These are phyloP conservation scores for Suhomyces maxii DNA, from an alignment of 1,139 yeast species.

Conservation along the genomic window DNA sequence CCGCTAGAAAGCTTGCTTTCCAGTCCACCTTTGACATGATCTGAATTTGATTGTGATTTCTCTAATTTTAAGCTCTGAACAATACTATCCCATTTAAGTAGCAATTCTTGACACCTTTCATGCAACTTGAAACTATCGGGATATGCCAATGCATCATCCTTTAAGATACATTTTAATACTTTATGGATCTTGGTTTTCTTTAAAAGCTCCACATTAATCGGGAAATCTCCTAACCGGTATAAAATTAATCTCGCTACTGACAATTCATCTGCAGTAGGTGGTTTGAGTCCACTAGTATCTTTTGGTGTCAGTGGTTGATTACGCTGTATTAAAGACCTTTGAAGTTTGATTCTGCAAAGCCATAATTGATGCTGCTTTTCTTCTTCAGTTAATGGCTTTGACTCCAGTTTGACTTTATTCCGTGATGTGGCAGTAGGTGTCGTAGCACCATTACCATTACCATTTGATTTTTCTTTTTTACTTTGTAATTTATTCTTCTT, in stretches of 20 bases:
- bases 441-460: constrained; percentile 7
- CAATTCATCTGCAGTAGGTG: constrained; percentile 55
- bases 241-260: constrained; percentile 53
- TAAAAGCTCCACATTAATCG: constrained; percentile 55
- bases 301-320: constrained; percentile 42
- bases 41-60: constrained; percentile 19
- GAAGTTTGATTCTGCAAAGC: constrained; percentile 49
- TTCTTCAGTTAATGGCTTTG: constrained; percentile 27
- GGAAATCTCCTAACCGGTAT: constrained; percentile 49
- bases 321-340: constrained; percentile 46
- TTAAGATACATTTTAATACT: constrained; percentile 50
- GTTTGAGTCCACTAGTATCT: constrained; percentile 33
- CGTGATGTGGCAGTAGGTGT: constrained; percentile 6
- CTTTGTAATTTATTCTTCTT: constrained; percentile 4
- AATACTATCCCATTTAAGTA: constrained; percentile 45
- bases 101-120: constrained; percentile 43
- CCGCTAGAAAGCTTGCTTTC: constrained; percentile 16
- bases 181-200: constrained; percentile 55
- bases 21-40: constrained; percentile 7
- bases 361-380: constrained; percentile 49
- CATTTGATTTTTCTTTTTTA: neutral
- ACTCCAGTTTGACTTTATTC: constrained; percentile 11
- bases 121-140: constrained; percentile 51
- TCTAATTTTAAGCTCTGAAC: constrained; percentile 39
- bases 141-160: constrained; percentile 42